These are phyloP conservation scores for Urtica urens DNA, from an alignment of 306 rosid species.

Conservation along the genomic window DNA sequence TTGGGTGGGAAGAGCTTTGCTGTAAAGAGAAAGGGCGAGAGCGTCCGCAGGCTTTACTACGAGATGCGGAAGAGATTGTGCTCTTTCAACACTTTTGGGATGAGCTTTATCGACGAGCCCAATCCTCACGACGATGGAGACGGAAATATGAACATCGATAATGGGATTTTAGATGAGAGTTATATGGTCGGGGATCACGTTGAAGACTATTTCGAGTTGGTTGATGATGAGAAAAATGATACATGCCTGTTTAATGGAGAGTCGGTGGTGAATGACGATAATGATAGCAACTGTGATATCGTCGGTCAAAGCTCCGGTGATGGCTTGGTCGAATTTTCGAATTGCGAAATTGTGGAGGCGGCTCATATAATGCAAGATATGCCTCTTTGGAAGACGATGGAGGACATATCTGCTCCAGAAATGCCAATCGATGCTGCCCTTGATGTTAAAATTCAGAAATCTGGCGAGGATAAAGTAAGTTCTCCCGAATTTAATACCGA, in stretches of 20 bases:
- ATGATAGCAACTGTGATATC: slow-evolving; percentile 4
- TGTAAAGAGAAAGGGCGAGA: slow-evolving; percentile 28
- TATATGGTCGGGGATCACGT: slow-evolving; percentile 13
- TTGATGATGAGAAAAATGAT: slow-evolving; percentile 1
- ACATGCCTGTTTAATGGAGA: not conserved
- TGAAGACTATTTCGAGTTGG: slow-evolving; percentile 7
- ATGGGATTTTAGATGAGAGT: slow-evolving; percentile 13
- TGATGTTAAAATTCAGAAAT: slow-evolving; percentile 12
- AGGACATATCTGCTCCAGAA: slow-evolving; percentile 42
- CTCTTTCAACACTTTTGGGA: slow-evolving; percentile 18
- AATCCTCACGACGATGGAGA: slow-evolving; percentile 10
- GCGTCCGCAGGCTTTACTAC: slow-evolving; percentile 35
- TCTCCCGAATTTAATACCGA: slow-evolving; percentile 6
- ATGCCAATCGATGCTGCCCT: slow-evolving; percentile 29
- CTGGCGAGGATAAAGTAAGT: slow-evolving; percentile 11
- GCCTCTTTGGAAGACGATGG: slow-evolving; percentile 48
- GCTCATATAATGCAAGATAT: slow-evolving; percentile 28
- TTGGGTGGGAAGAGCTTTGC: not conserved
- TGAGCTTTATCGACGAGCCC: slow-evolving; percentile 3
- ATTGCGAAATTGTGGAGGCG: slow-evolving; percentile 29
- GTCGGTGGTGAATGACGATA: not conserved
- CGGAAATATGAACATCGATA: slow-evolving; percentile 5
- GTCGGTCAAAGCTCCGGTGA: slow-evolving; percentile 17
- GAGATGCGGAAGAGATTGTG: slow-evolving; percentile 35
- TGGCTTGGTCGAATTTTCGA: slow-evolving; percentile 24